phyloP scores from a whole-genome alignment of 495 filamentous ascomycete genomes.

The Hypoxylon lienhwacheense region DNA sequence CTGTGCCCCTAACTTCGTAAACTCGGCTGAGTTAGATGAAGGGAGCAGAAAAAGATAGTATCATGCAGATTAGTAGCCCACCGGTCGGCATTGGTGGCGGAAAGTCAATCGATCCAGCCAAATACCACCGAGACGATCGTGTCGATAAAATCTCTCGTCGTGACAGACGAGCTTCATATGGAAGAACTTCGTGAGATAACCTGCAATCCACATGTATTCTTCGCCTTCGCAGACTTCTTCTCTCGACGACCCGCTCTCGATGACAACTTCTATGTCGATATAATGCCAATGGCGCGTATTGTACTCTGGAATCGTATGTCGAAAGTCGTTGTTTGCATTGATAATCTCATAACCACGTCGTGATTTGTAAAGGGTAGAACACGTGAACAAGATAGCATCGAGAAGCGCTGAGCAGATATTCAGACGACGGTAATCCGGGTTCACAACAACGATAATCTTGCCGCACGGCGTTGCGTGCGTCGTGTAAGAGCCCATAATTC shows the following conservation, averaged over 20 bases:
- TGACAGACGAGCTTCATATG: conserved; percentile 16
- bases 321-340: conserved; percentile 24
- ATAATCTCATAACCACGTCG: conserved; percentile 37
- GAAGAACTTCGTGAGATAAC: conserved; percentile 34
- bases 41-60: background rate
- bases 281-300: conserved; percentile 33
- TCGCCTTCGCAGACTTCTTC: conserved; percentile 13
- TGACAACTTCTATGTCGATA: conserved; percentile 33
- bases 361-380: conserved; percentile 31
- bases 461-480: conserved; percentile 16
- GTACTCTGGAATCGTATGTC: conserved; percentile 20
- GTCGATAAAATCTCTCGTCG: conserved; percentile 11
- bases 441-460: conserved; percentile 42
- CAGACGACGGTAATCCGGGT: conserved; percentile 39
- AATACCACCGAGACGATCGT: background rate
- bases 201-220: conserved; percentile 37
- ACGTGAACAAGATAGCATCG: conserved; percentile 39
- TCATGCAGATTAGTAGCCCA: background rate
- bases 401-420: conserved; percentile 43
- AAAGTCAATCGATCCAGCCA: conserved; percentile 32
- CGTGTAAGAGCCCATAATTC: conserved; percentile 16
- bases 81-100: conserved; percentile 16
- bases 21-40: background rate
- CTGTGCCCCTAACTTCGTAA: no score
- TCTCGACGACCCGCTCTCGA: conserved; percentile 21